These are phyloP conservation scores for Moniliophthora roreri DNA, from an alignment of 1,284 basidiomycete genomes.

Conservation along the genomic window DNA sequence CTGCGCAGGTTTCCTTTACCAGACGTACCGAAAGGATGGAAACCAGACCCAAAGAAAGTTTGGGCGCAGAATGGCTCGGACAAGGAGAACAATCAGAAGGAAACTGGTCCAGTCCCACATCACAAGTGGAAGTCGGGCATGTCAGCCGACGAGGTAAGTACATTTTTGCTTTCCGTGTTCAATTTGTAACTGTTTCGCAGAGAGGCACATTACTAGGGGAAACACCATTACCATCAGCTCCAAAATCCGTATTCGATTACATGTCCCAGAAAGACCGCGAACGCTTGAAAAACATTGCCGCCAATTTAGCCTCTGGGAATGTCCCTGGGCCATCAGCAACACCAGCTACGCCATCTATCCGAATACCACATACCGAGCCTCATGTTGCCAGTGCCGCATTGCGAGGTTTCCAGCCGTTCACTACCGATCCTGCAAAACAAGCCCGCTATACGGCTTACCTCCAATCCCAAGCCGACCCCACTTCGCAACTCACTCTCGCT, in stretches of 20 bases:
- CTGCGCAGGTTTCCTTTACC: conserved; percentile 75
- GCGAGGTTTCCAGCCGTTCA: conserved; percentile 89
- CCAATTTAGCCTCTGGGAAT: conserved; percentile 27
- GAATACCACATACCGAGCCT: conserved; percentile 57
- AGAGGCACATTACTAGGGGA: conserved; percentile 87
- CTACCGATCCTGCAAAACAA: conserved; percentile 77
- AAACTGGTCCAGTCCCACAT: conserved; percentile 30
- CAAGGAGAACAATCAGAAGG: conserved; percentile 45
- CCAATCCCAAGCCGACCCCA: conserved; percentile 60
- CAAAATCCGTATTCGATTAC: conserved; percentile 89
- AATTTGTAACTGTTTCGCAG: conserved; percentile 35
- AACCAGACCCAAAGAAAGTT: conserved; percentile 76
- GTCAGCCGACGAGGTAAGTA: conserved; percentile 66
- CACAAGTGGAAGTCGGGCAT: conserved; percentile 55
- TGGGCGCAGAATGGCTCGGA: conserved; percentile 54
- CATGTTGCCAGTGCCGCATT: conserved; percentile 86
- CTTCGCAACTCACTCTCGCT: conserved; percentile 40
- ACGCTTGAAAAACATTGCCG: conserved; percentile 69
- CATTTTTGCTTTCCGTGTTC: conserved; percentile 6
- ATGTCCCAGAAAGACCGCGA: conserved; percentile 90
- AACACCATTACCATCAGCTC: conserved; percentile 62
- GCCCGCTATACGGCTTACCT: conserved; percentile 86
- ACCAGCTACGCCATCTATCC: conserved; percentile 24
- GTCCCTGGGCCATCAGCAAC: conserved; percentile 20
- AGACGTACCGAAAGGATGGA: conserved; percentile 82